Percentiles rank a stretch among this genome's conserved stretches.
Conservation (phyloP, 2,329 filamentous ascomycete species). For the Setomelanomma holmii region DNA sequence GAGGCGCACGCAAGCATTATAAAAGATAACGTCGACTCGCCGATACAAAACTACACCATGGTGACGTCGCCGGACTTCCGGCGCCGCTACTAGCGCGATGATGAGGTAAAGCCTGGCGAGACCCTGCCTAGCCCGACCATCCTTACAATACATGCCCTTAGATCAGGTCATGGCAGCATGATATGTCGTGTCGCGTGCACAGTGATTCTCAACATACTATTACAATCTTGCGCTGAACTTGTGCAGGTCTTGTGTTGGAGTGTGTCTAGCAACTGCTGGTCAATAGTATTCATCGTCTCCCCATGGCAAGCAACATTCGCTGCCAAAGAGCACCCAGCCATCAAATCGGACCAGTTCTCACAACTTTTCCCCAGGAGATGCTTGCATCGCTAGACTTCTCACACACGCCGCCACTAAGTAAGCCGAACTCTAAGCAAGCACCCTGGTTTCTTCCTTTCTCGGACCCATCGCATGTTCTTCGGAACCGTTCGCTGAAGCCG, state of each 20-base stretch:
- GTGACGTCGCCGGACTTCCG: conserved; percentile 49
- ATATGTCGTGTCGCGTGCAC: neutral
- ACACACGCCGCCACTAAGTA: conserved; percentile 18
- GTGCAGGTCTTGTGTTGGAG: too few species aligned
- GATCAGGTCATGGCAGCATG: conserved; percentile 11
- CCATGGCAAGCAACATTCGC: too few species aligned
- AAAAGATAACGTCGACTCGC: conserved; percentile 33
- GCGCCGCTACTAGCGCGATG: conserved; percentile 25
- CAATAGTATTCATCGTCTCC: too few species aligned
- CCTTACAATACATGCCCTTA: neutral
- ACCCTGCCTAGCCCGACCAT: conserved; percentile 22
- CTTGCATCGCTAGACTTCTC: neutral
- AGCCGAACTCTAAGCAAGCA: conserved; percentile 21
- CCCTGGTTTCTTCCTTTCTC: conserved; percentile 18
- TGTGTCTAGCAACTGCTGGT: too few species aligned
- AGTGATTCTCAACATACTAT: neutral
- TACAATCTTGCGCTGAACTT: too few species aligned
- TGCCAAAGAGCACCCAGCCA: too few species aligned
- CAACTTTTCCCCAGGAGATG: neutral
- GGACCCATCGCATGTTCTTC: conserved; percentile 20
- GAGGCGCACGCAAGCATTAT: conserved; percentile 24
- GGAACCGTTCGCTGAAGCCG: conserved; percentile 17
- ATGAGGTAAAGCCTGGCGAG: conserved; percentile 39
- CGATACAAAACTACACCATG: conserved; percentile 33
- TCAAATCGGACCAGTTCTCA: too few species aligned